Evolutionary conservation across 2,329 filamentous ascomycete genomes (phyloP).

Genomic region (Alternaria sp.): DNA sequence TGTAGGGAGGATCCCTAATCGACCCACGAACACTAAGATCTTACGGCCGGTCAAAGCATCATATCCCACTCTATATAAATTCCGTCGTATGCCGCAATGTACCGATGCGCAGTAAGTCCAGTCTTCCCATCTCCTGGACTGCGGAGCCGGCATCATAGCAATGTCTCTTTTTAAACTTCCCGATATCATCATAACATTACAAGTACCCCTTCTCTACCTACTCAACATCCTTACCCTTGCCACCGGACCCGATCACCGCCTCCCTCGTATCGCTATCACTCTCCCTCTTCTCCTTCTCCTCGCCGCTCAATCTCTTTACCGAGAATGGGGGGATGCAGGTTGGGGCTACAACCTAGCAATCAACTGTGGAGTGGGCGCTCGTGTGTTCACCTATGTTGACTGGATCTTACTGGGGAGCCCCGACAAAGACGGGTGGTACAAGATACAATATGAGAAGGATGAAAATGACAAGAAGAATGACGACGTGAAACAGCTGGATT

Average conservation of each 20-base stretch:
- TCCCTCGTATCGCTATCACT: conserved; percentile 14
- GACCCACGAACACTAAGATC: not conserved
- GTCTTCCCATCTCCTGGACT: not conserved
- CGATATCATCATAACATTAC: conserved; percentile 7
- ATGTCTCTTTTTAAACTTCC: conserved; percentile 13
- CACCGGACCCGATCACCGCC: conserved; percentile 9
- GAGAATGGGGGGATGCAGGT: conserved; percentile 5
- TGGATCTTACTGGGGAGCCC: conserved; percentile 29
- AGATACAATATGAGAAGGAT: conserved; percentile 16
- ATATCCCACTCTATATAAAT: not conserved
- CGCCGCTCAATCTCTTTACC: conserved; percentile 21
- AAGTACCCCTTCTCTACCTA: conserved; percentile 21
- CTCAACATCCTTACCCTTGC: conserved; percentile 23
- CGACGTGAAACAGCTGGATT: not conserved
- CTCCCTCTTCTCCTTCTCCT: conserved; percentile 24
- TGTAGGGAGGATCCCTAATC: not conserved
- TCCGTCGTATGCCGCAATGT: not conserved
- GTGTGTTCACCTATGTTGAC: conserved; percentile 23
- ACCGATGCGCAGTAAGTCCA: not conserved
- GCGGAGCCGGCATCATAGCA: not conserved
- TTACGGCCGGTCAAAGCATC: not conserved
- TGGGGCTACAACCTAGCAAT: conserved; percentile 24
- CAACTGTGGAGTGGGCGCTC: conserved; percentile 10
- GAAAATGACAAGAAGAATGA: not conserved
- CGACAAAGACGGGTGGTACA: conserved; percentile 34